Base-by-base conservation (phyloP, 75 land plant species). In the Ceratopteris richardii region DNA sequence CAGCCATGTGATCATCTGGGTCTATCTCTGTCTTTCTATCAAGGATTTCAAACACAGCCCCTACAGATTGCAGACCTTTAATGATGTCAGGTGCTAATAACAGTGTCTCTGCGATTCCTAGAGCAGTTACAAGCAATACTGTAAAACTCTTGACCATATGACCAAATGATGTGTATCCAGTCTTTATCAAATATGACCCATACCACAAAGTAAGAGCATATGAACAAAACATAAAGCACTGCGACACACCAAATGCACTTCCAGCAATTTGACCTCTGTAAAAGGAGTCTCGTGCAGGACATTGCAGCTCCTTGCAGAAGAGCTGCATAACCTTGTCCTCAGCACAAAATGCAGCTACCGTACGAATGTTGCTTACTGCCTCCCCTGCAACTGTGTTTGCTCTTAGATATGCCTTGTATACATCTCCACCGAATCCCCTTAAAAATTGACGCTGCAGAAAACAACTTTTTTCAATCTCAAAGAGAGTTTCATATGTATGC, bases 21-120 rank as follows among this genome's bases (percentile, higher is more conserved):
- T 83, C 97, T 58, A 95, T 84, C 56, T 77, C 82, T 20, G 92
- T 85, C 30, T 76, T 68, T 13, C 97, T 83, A 50, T 95, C 99
- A 44, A 95, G 87, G 26, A 95, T 90, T 65, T 72, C 87, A 82
- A 95, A 95, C 0, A 95, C 99, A 33, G 97, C 77, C 18, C 51
- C 62, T 7, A 95, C 78, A 4, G 99, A 86, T 25, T 84, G 81
- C 1, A 97, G 75, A 5, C 97, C 65, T 53, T 90, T 90, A 29
- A 95, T 75, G 19, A 95, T 87, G 61, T 86, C 84, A 27, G 99
- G 99, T 54, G 97, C 99, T 60, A 95, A 74, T 31, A 97, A 92
- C 76, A 95, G 91, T 1, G 99, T 88, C 71, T 95, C 99, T 52
- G 91, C 97, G n/a, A 95, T 74, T 37, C 88, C 97, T 77, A 95